Percentiles rank a stretch among this genome's conserved stretches.
These are phyloP conservation scores for Galeopsis tetrahit DNA, from an alignment of 257 asterid species.

Conservation along the genomic window DNA sequence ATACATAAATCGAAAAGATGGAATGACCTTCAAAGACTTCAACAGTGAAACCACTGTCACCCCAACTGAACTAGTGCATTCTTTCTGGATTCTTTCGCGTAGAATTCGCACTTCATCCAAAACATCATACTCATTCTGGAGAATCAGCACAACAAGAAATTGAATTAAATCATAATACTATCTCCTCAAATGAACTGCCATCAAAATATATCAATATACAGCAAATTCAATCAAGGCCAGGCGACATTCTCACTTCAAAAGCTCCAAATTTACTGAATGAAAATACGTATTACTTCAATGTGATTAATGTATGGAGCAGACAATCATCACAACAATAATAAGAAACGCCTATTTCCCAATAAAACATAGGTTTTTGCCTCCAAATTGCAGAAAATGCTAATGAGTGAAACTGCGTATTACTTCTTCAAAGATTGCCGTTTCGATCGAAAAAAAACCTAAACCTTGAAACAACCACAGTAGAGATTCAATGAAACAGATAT, in stretches of 20 bases:
- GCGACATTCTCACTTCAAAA: slow-evolving; percentile 15
- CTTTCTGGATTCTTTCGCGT: slow-evolving; percentile 36
- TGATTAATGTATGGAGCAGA: not conserved
- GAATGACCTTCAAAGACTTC: slow-evolving; percentile 50
- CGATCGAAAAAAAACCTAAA: not conserved
- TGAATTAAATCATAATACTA: not conserved
- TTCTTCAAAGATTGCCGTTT: not conserved
- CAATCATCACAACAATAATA: slow-evolving; percentile 21
- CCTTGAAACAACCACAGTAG: not conserved
- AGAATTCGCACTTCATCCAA: slow-evolving; percentile 44
- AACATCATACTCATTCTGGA: slow-evolving; percentile 37
- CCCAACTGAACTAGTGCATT: slow-evolving; percentile 34
- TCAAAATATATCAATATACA: slow-evolving; percentile 6
- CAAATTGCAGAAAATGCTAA: not conserved
- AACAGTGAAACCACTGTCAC: slow-evolving; percentile 45
- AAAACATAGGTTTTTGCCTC: slow-evolving; percentile 10
- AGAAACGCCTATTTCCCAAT: not conserved
- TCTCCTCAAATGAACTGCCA: slow-evolving; percentile 5
- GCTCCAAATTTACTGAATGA: not conserved
- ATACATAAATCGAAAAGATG: slow-evolving; percentile 11
- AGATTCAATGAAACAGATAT: slow-evolving; percentile 12
- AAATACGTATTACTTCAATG: not conserved
- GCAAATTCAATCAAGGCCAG: slow-evolving; percentile 8
- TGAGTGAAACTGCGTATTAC: no score
- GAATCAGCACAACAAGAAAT: slow-evolving; percentile 21